These are phyloP conservation scores for Picea glauca DNA, from an alignment of 75 land plant genomes.

Conservation along the genomic window DNA sequence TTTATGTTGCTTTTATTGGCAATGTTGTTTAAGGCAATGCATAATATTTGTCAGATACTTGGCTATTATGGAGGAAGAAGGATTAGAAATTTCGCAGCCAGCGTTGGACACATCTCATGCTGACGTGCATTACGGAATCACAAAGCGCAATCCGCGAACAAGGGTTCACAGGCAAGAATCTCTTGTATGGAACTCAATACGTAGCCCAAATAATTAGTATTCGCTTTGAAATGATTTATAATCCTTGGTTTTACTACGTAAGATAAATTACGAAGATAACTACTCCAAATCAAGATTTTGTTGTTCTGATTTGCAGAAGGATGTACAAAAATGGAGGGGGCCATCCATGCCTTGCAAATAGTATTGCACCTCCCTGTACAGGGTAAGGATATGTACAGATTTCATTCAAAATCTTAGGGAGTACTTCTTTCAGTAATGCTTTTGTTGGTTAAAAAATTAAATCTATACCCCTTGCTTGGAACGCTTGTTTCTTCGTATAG, in stretches of 20 bases:
- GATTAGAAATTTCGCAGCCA: slow-evolving; percentile 95
- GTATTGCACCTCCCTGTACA: slow-evolving; percentile 83
- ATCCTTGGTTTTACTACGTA: not conserved
- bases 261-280: too few species aligned
- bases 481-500: slow-evolving; percentile 23
- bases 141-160: slow-evolving; percentile 30
- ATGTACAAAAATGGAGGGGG: slow-evolving; percentile 35
- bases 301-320: slow-evolving; percentile 35
- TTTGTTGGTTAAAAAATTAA: not conserved
- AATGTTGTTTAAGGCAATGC: too few species aligned
- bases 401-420: not conserved
- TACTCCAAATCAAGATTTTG: not conserved
- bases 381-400: slow-evolving; percentile 41
- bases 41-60: slow-evolving; percentile 48
- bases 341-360: slow-evolving; percentile 47
- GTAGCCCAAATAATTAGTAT: too few species aligned
- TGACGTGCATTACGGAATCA: slow-evolving; percentile 75
- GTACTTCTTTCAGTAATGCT: not conserved
- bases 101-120: slow-evolving; percentile 56
- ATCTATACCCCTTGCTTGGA: not conserved
- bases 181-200: too few species aligned
- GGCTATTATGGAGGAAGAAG: slow-evolving; percentile 68
- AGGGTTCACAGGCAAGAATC: slow-evolving; percentile 64
- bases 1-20: too few species aligned
- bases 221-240: not conserved